Conservation (phyloP, 495 filamentous ascomycete genomes). For the Xylaria intraflava region DNA sequence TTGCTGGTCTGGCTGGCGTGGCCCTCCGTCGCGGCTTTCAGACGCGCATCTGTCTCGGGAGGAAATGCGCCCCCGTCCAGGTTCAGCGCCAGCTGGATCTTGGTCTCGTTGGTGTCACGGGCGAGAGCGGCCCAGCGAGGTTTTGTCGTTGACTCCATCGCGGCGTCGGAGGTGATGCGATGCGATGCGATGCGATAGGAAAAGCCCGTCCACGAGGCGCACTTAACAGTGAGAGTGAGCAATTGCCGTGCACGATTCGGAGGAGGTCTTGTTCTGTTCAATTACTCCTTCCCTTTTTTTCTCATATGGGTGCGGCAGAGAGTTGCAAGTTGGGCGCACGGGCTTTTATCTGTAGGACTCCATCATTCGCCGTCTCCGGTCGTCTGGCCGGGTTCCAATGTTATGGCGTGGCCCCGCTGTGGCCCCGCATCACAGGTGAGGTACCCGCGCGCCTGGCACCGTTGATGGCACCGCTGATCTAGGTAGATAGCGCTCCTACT, state of each 20-base stretch:
- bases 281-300: background rate
- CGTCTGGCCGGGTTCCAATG: background rate
- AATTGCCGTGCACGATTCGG: background rate
- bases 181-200: background rate
- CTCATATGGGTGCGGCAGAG: too few species aligned
- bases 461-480: too few species aligned
- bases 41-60: constrained; percentile 41
- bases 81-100: constrained; percentile 84
- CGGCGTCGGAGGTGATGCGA: constrained; percentile 5
- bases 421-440: too few species aligned
- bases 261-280: background rate
- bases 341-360: too few species aligned
- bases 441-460: too few species aligned
- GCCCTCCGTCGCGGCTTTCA: constrained; percentile 34
- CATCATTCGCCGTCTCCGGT: too few species aligned
- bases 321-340: too few species aligned
- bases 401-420: too few species aligned
- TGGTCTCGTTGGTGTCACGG: constrained; percentile 93
- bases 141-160: constrained; percentile 32
- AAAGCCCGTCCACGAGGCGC: background rate
- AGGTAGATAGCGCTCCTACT: too few species aligned
- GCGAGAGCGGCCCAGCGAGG: constrained; percentile 66
- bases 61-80: constrained; percentile 83
- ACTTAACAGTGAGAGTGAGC: background rate
- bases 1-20: constrained; percentile 79